A percentile compares a stretch with the other conserved stretches of the same genome.
These are phyloP conservation scores for Alternaria hordeiaustralica DNA, from an alignment of 2,329 filamentous ascomycete species.

Conservation along the genomic window DNA sequence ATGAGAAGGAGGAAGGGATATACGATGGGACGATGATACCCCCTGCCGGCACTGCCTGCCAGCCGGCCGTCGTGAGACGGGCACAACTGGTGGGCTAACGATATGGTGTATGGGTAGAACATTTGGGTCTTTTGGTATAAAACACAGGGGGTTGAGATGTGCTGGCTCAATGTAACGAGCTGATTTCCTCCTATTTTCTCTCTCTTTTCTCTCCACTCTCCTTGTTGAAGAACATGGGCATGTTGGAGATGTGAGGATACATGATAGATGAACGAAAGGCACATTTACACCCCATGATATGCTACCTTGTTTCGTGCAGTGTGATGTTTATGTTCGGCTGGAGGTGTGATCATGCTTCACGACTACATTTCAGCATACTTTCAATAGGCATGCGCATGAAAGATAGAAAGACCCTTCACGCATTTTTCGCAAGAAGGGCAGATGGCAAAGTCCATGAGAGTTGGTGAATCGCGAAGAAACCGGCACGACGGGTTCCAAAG, in stretches of 20 bases:
- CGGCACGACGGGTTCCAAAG: not conserved
- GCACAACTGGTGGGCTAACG: constrained; percentile 18
- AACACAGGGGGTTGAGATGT: constrained; percentile 4
- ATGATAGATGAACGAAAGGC: not conserved
- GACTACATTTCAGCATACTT: not conserved
- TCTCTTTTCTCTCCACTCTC: not conserved
- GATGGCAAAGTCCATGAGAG: not conserved
- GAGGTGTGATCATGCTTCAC: not conserved
- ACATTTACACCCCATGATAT: not conserved
- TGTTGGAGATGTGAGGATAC: not conserved
- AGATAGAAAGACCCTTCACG: not conserved
- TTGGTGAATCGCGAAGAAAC: not conserved
- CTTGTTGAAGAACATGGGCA: not conserved
- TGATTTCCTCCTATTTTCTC: not conserved
- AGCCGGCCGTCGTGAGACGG: constrained; percentile 32
- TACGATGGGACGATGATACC: constrained; percentile 25
- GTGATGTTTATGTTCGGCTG: not conserved
- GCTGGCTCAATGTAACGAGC: not conserved
- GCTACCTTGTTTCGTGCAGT: not conserved
- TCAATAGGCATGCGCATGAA: not conserved
- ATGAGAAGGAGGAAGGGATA: not conserved
- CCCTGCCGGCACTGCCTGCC: not conserved
- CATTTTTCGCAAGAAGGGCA: not conserved
- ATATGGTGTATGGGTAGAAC: constrained; percentile 4
- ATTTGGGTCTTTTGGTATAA: constrained; percentile 1